phyloP scores from a whole-genome alignment of 2,329 filamentous ascomycete species.

The Aureobasidium leucospermi region DNA sequence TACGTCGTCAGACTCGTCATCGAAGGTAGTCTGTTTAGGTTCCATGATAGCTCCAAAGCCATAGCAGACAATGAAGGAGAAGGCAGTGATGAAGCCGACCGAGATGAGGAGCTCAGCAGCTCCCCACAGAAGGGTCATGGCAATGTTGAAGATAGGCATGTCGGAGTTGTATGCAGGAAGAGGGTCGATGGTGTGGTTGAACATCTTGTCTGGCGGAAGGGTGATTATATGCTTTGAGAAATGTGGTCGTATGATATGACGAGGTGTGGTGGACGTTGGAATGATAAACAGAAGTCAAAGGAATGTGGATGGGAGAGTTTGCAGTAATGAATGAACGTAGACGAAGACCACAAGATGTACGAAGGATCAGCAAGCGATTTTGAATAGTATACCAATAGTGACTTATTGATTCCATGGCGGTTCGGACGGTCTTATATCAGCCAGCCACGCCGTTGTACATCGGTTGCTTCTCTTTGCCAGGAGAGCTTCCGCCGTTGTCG shows the following conservation, averaged over 20 bases:
- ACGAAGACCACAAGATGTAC: neutral
- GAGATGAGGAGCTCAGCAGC: conserved; percentile 8
- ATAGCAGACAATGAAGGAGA: conserved; percentile 8
- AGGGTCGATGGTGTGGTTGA: conserved; percentile 9
- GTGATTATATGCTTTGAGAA: neutral
- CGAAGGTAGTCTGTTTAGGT: neutral
- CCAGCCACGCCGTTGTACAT: conserved; percentile 10
- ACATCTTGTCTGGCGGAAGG: neutral
- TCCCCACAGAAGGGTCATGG: conserved; percentile 7
- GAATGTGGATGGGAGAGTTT: conserved; percentile 3
- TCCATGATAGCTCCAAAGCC: conserved; percentile 3
- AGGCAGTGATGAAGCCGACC: conserved; percentile 9
- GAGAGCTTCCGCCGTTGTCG: conserved; percentile 8
- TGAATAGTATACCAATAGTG: conserved; percentile 11
- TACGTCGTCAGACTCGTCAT: neutral
- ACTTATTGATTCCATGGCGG: conserved; percentile 9
- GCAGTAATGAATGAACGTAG: neutral
- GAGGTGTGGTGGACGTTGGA: conserved; percentile 4
- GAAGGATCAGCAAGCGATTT: neutral
- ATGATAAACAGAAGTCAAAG: conserved; percentile 6
- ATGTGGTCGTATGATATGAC: neutral
- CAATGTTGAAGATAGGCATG: conserved; percentile 3
- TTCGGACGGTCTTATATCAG: conserved; percentile 11
- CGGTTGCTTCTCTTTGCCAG: neutral
- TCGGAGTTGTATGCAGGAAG: conserved; percentile 3